Conservation (phyloP, 495 filamentous ascomycete genomes). For the Xylaria cubensis region DNA sequence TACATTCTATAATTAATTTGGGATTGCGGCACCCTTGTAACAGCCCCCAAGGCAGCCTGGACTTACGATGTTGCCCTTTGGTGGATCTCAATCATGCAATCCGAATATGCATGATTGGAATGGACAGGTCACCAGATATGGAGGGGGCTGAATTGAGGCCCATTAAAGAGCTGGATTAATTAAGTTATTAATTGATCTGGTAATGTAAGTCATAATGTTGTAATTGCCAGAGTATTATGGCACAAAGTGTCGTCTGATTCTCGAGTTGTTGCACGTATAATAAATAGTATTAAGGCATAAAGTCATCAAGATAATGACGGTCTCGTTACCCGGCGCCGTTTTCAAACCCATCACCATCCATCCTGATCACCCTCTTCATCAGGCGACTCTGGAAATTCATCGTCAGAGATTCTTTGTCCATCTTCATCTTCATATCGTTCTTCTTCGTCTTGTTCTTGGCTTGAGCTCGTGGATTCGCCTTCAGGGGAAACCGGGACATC, state of each 20-base stretch:
- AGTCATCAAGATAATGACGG: not conserved
- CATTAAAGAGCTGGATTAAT: not conserved
- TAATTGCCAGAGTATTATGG: not conserved
- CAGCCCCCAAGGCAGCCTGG: not conserved
- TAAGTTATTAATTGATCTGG: not conserved
- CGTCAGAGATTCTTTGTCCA: slow-evolving; percentile 24
- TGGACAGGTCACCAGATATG: not conserved
- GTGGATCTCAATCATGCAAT: not conserved
- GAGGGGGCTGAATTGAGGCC: not conserved
- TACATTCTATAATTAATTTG: slow-evolving; percentile 9
- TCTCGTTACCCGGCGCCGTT: not conserved
- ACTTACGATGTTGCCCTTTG: not conserved
- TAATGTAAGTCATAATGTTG: not conserved
- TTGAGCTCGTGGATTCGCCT: slow-evolving; percentile 18
- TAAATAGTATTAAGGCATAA: not conserved
- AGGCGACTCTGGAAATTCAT: slow-evolving; percentile 20
- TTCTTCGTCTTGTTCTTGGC: slow-evolving; percentile 27
- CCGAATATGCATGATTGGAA: not conserved
- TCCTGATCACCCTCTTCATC: slow-evolving; percentile 37
- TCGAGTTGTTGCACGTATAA: not conserved
- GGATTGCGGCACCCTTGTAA: not conserved
- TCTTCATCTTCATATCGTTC: slow-evolving; percentile 35
- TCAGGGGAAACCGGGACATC: slow-evolving; percentile 33
- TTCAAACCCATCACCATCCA: slow-evolving; percentile 23
- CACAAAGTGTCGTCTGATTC: not conserved